Evolutionary conservation across 2,329 filamentous ascomycete species (phyloP), one percentile per base, ranked within the genome.

Genomic region (Paecilomyces dactylethromorphus): DNA sequence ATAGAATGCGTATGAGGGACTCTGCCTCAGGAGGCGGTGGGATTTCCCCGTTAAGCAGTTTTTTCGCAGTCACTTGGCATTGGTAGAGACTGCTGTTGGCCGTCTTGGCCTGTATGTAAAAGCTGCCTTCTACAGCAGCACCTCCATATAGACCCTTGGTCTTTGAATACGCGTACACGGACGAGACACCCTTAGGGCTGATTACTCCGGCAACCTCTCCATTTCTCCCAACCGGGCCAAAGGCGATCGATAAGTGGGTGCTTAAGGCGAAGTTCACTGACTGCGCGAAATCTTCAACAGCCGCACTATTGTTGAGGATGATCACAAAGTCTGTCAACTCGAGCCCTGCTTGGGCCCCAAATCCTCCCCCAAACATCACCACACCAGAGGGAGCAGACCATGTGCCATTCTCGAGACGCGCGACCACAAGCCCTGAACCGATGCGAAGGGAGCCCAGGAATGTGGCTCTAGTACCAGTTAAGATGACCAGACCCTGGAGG

Each of bases 71-170:
- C 74, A 87, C 83, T 60, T 88, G 84, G 57, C 86, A 84, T 60
- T 89, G 88, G 72, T 96, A 96, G 59, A 96, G 82, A 77, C 92
- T 93, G 76, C 92, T 87, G 71, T 96, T 96, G 63, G 91, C 91
- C 73, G 95, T 91, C 75, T 90, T 86, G 60, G 91, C 84, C 78
- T 95, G 91, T 64, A 95, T 88, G 63, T 95, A 89, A 33, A 87
- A 89, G 56, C 87, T 90, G 26, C 91, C 91, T 72, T 96, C 91
- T 59, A 95, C 79, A 59, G 88, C 91, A 45, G 95, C 90, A 68
- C 91, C 91, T 3, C 91, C 91, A 65, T 95, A 96, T 31, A 95
- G 77, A 8, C 91, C 91, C 77, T 94, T 94, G 13, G 91, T 95
- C 79, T 93, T 95, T 75, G 87, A 91, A 79, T 95, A 95, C 69